These are phyloP conservation scores for Gigaspora rosea DNA, from an alignment of 192 early-diverging fungal genomes.

Conservation along the genomic window DNA sequence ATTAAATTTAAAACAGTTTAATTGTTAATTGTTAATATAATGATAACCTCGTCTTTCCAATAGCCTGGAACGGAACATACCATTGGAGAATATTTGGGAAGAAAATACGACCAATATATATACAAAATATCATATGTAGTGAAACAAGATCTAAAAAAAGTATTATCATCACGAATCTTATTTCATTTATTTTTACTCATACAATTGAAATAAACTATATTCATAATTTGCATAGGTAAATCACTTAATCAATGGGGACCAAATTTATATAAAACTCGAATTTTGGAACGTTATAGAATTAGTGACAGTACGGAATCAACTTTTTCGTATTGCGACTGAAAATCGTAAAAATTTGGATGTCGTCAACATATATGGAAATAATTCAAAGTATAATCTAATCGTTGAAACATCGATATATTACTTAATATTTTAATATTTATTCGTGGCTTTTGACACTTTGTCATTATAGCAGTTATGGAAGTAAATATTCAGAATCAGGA, in stretches of 20 bases:
- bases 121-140: slow-evolving; percentile 58
- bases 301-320: slow-evolving; percentile 66
- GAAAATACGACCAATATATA: slow-evolving; percentile 68
- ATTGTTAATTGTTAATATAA: background rate
- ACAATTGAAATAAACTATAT: background rate
- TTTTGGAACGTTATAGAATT: slow-evolving; percentile 89
- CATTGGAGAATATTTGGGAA: slow-evolving; percentile 81
- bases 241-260: slow-evolving; percentile 78
- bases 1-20: background rate
- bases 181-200: background rate
- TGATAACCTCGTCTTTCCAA: background rate
- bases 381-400: slow-evolving; percentile 50
- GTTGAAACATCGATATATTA: slow-evolving; percentile 28
- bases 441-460: background rate
- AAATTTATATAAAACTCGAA: slow-evolving; percentile 71
- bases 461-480: background rate
- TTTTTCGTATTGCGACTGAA: slow-evolving; percentile 68
- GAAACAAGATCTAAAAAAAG: slow-evolving; percentile 86
- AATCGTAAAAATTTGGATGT: slow-evolving; percentile 64
- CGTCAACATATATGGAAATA: slow-evolving; percentile 71
- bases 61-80: slow-evolving; percentile 74
- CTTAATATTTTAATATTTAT: slow-evolving; percentile 24
- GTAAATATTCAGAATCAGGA: slow-evolving; percentile 37
- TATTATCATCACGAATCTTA: slow-evolving; percentile 35
- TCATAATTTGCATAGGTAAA: slow-evolving; percentile 76